Base-by-base conservation (phyloP, 2,329 filamentous ascomycete genomes). In the Trichoderma atrobrunneum region DNA sequence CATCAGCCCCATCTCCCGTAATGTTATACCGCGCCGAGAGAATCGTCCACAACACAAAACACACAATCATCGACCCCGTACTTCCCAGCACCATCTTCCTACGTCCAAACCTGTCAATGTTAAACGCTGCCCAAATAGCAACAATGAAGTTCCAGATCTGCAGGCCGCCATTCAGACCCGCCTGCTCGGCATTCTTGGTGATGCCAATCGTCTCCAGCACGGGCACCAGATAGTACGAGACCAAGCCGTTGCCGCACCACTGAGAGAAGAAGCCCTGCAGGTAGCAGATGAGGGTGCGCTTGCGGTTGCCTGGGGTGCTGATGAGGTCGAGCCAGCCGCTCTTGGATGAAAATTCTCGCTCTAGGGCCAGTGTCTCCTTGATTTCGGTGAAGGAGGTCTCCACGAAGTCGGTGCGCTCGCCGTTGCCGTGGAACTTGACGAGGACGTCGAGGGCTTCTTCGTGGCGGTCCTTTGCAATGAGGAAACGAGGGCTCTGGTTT, bases 391-490 rank as follows among this genome's bases (percentile, higher is more conserved):
- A 70, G n/a, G 56, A 61, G 16, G 36, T 59, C 28, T 61, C 18
- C 21, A 70, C 67, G 57, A 62, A 70, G 3, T 70, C 67, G 59
- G 67, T 70, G 24, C 51, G 65, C 51, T 68, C 65, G 21, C 65
- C 65, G 32, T 43, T 68, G 65, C 65, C 79, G 56, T 84, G 83
- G 60, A 83, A 83, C 26, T 78, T 80, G 10, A 76, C 77, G 11
- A 85, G 77, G 11, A 84, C 78, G 1, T 78, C 75, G 18, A 76
- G 75, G 1, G 82, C 81, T 32, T 82, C 77, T n/a, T 80, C 78
- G 28, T 77, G 75, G 21, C 77, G 79, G 62, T 79, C 80, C 6
- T 75, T 76, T 26, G 78, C 78, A 56, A 81, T 74, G 7, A 81
- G 77, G 61, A 75, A 79, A 57, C 71, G 74, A 1, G 81, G 81